Base-by-base conservation (phyloP, 176 grass and related monocot genomes). In the Aegilops speltoides region DNA sequence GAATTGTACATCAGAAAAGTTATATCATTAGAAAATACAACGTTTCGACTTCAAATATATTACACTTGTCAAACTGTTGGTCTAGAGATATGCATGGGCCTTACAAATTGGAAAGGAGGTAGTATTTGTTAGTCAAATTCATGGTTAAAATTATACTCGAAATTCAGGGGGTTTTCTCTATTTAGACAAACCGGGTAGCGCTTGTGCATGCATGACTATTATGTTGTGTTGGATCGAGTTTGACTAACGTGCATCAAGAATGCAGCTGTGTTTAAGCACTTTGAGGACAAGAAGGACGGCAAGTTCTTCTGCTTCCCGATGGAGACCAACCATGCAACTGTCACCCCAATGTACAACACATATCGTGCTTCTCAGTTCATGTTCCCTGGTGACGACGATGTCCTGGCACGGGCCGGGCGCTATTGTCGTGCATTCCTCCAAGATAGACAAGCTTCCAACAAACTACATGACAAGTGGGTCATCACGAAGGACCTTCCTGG, bases 381-480 rank as follows among this genome's bases (percentile, higher is more conserved):
- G 1, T 94, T 94, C 41, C 81, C 89, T 0, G 43, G 75, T 0
- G 92, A 91, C 12, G 62, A 82, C 1, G 72, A 68, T 1, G 79
- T 94, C 0, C 15, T 66, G 28, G 6, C 77, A 4, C 68, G 75
- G 9, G 87, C 89, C 0, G 63, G 26, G 5, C 2, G 6, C 64
- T 94, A 68, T 57, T 78, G 89, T 8, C 60, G 36, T 7, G 20
- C 10, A 1, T 96, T 91, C 31, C 40, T 96, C 10, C 25, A 61
- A 3, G 41, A 90, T 1, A 88, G 90, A 54, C 82, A 86, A 50
- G 66, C 29, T 8, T 85, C 76, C 0, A 52, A 50, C 20, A 68
- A 89, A 28, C 40, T 95, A 5, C 31, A 68, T 5, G 94, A 95
- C 85, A 95, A 95, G 62, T 95, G 91, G 94, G 31, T 85, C 79